Percentiles rank a stretch among this genome's conserved stretches.
phyloP scores from a whole-genome alignment of 345 rosid species.

The Sapria himalayana region DNA sequence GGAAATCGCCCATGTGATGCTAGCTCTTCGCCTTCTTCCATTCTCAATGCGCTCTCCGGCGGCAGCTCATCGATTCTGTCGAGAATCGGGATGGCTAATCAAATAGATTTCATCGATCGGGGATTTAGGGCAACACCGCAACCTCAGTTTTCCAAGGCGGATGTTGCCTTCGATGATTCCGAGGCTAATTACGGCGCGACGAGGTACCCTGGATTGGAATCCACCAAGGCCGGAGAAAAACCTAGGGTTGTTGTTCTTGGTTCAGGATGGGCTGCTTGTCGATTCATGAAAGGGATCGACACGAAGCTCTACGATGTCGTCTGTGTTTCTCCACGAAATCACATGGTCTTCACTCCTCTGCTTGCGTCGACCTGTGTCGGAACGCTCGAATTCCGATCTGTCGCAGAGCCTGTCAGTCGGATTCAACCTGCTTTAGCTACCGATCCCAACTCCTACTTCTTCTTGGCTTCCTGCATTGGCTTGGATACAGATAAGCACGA shows the following conservation, averaged over 20 bases:
- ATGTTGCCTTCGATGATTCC: conserved; percentile 16
- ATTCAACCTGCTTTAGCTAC: conserved; percentile 63
- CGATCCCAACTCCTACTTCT: conserved; percentile 64
- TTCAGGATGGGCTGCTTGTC: conserved; percentile 67
- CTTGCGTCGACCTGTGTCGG: conserved; percentile 67
- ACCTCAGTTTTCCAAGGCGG: conserved; percentile 16
- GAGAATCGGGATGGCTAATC: conserved; percentile 7
- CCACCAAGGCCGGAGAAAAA: conserved; percentile 44
- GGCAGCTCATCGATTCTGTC: conserved; percentile 10
- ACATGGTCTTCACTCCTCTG: conserved; percentile 71
- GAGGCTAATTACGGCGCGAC: conserved; percentile 22
- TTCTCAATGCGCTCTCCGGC: conserved; percentile 8
- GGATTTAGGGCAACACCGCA: conserved; percentile 27
- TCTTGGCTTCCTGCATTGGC: conserved; percentile 54
- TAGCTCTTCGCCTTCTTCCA: conserved; percentile 7
- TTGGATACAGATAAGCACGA: conserved; percentile 51
- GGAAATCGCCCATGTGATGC: conserved; percentile 10
- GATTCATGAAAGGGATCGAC: conserved; percentile 50
- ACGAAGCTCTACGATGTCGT: conserved; percentile 33
- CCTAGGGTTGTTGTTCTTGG: conserved; percentile 62
- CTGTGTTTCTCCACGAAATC: conserved; percentile 66
- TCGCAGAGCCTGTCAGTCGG: conserved; percentile 64
- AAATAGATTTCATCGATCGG: conserved; percentile 20
- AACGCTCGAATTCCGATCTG: conserved; percentile 79
- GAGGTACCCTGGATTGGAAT: conserved; percentile 29